Evolutionary conservation across 1,139 yeast species (phyloP), one percentile per base, ranked within the genome.

Genomic region (Waltiozyma sp.): DNA sequence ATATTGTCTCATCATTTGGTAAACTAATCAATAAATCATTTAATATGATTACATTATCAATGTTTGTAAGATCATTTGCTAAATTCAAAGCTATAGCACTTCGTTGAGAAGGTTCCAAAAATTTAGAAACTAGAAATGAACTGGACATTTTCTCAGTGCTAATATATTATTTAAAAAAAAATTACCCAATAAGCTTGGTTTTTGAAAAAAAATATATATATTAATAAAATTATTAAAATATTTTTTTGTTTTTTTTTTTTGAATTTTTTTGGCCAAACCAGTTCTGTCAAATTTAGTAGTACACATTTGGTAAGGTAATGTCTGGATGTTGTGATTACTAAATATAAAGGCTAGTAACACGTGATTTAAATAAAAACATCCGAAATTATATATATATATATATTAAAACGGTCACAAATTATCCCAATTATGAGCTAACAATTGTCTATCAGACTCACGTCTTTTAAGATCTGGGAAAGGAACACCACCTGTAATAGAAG

Each of bases 21-120:
- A 50, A 35, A 2, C 40, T 38, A 3, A 42, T 46, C 5, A 53
- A 35, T 11, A 52, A 35, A 19, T 44, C 48, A 11, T 43, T 19
- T 8, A 54, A 38, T 1, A 49, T 47, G 10, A 19, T 14, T 8
- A 43, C 43, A 24, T 40, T 45, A 2, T 42, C 46, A 9, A 38
- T 34, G 21, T 41, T 33, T 4, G 37, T 38, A 18, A 52, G 41
- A 10, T 39, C 38, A 3, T 38, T n/a, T 1, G 48, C 21, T 14
- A 52, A 38, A 14, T 49, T 47, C 3, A 26, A 11, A 1, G 46
- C 47, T 2, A 52, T 37, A 2, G 24, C 16, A 14, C 26, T 26
- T 19, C 41, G 42, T 28, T 47, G 49, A 1, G 38, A 41, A 1
- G 35, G 43, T 13, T 23, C 37, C 11, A 52, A 24, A 31, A 47